phyloP scores from a whole-genome alignment of 495 filamentous ascomycete genomes.

The Penicillium roqueforti region DNA sequence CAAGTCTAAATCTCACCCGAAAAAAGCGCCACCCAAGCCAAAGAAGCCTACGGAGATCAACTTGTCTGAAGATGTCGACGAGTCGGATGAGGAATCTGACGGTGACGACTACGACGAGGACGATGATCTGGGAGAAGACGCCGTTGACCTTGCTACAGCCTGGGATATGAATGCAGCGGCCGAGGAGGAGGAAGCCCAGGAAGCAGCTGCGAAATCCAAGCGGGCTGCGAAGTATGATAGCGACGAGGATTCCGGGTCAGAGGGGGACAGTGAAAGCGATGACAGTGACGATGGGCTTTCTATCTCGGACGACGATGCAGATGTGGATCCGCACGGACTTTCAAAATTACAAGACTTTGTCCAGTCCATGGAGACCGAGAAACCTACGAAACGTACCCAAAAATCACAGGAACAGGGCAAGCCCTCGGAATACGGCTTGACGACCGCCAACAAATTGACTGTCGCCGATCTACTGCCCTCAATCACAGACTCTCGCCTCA shows the following conservation, averaged over 20 bases:
- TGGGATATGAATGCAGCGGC: conserved; percentile 67
- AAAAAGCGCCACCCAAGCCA: conserved; percentile 19
- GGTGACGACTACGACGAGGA: conserved; percentile 43
- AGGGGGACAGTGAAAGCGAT: conserved; percentile 45
- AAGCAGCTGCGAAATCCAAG: conserved; percentile 30
- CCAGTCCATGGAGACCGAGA: conserved; percentile 54
- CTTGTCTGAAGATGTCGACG: conserved; percentile 55
- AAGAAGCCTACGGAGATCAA: conserved; percentile 43
- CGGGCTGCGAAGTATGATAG: conserved; percentile 30
- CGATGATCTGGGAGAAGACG: conserved; percentile 74
- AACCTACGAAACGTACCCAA: conserved; percentile 26
- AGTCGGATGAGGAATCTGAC: conserved; percentile 42
- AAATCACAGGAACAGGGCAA: conserved; percentile 47
- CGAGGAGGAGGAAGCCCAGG: conserved; percentile 38
- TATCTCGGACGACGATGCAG: conserved; percentile 54
- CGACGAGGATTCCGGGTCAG: conserved; percentile 32
- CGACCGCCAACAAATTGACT: conserved; percentile 67
- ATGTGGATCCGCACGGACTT: conserved; percentile 55
- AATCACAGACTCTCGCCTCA: conserved; percentile 69
- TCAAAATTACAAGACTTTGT: conserved; percentile 67
- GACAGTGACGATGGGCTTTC: conserved; percentile 49
- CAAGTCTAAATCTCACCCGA: conserved; percentile 39
- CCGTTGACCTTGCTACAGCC: conserved; percentile 76
- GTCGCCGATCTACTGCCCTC: conserved; percentile 71
- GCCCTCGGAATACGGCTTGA: conserved; percentile 56